These are phyloP conservation scores for Pythium sukuiense DNA, from an alignment of 352 stramenopile genomes.

Conservation along the genomic window DNA sequence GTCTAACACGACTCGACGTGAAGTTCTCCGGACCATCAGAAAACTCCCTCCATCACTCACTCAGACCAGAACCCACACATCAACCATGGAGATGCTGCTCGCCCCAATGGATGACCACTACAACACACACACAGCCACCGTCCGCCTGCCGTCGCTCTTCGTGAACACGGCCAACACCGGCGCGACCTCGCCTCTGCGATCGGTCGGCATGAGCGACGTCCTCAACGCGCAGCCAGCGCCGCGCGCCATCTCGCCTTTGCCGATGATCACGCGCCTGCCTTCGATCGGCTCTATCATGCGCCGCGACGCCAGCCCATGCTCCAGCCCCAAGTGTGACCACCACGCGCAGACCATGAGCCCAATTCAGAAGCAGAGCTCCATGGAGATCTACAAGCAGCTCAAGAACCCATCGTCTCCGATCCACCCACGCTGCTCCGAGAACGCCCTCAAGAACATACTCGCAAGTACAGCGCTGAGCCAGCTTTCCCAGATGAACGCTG, in stretches of 20 bases:
- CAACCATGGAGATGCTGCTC: conserved; percentile 63
- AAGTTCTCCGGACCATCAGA: not conserved
- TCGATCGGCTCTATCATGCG: conserved; percentile 74
- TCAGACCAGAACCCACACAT: not conserved
- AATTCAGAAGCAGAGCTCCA: conserved; percentile 56
- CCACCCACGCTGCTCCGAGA: conserved; percentile 13
- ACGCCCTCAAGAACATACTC: conserved; percentile 46
- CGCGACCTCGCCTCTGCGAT: conserved; percentile 36
- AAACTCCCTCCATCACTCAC: not conserved
- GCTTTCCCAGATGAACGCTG: conserved; percentile 36
- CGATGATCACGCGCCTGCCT: conserved; percentile 44
- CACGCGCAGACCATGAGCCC: conserved; percentile 40
- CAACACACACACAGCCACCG: conserved; percentile 24
- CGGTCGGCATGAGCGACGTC: conserved; percentile 69
- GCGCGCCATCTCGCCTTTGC: conserved; percentile 42
- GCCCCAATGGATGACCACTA: conserved; percentile 56
- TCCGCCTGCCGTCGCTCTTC: conserved; percentile 60
- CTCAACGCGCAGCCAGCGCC: conserved; percentile 35
- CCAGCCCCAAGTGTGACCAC: conserved; percentile 25
- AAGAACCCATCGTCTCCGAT: conserved; percentile 26
- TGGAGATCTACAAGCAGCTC: conserved; percentile 66
- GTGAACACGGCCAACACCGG: conserved; percentile 23
- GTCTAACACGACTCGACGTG: conserved; percentile 5
- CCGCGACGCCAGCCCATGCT: conserved; percentile 38
- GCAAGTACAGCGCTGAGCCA: conserved; percentile 48